These are phyloP conservation scores for Cajanus cajan DNA, from an alignment of 306 rosid genomes.

Conservation along the genomic window DNA sequence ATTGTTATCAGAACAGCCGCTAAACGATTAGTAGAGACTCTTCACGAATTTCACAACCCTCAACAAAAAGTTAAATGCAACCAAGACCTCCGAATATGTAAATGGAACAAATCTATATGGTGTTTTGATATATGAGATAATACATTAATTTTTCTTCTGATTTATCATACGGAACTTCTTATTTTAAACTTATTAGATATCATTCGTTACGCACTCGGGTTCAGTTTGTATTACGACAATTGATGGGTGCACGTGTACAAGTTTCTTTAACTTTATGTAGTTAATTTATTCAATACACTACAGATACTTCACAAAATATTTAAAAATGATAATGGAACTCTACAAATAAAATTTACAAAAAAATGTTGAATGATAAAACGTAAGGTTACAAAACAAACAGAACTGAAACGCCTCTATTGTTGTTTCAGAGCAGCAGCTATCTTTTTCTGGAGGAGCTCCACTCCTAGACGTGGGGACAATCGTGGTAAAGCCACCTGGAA, in stretches of 20 bases:
- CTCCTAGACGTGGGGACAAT: slow-evolving; percentile 85
- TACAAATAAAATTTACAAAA: not conserved
- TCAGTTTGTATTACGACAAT: not conserved
- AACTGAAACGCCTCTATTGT: slow-evolving; percentile 10
- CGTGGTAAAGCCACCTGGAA: slow-evolving; percentile 74
- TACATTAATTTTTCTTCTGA: not conserved
- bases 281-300: not conserved
- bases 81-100: not conserved
- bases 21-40: not conserved
- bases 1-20: not conserved
- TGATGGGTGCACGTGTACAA: not conserved
- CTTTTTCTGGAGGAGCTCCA: slow-evolving; percentile 82
- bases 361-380: not conserved
- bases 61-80: not conserved
- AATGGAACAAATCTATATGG: not conserved
- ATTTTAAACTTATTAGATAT: not conserved
- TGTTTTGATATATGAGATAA: not conserved
- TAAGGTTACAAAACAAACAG: slow-evolving; percentile 21
- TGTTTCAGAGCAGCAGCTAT: slow-evolving; percentile 69
- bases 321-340: not conserved
- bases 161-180: not conserved
- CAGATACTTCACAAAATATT: not conserved
- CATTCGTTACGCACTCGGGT: not conserved
- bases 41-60: not conserved
- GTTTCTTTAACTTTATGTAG: not conserved